These are phyloP conservation scores for Agapanthus africanus DNA, from an alignment of 106 monocot genomes.

Conservation along the genomic window DNA sequence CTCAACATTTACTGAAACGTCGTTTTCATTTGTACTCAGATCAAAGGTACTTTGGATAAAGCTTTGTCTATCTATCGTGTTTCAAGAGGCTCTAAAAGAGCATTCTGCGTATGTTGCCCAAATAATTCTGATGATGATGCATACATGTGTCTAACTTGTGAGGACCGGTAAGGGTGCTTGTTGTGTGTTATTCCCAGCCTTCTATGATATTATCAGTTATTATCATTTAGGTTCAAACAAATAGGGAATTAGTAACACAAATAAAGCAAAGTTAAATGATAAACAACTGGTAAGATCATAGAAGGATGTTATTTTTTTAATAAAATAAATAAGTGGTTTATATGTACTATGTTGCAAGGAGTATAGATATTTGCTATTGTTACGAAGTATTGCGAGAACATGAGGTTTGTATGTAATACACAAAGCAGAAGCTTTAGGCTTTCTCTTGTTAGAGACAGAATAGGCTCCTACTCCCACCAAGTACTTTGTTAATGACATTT, in stretches of 20 bases:
- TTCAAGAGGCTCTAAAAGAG: constrained; percentile 23
- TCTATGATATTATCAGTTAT: not conserved
- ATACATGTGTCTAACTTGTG: constrained; percentile 56
- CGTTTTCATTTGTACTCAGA: constrained; percentile 33
- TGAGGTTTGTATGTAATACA: not conserved
- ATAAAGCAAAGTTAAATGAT: too few species aligned
- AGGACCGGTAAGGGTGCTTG: constrained; percentile 47
- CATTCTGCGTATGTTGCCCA: constrained; percentile 48
- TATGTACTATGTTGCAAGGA: not conserved
- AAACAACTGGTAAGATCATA: too few species aligned
- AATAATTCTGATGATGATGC: constrained; percentile 34
- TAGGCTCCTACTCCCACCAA: not conserved
- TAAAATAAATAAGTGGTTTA: not conserved
- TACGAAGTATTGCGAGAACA: not conserved
- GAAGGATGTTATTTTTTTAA: too few species aligned
- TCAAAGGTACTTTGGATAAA: constrained; percentile 43
- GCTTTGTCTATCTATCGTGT: constrained; percentile 42
- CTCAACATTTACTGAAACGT: constrained; percentile 9
- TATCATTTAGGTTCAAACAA: not conserved
- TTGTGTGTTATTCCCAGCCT: not conserved
- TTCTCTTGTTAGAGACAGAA: not conserved
- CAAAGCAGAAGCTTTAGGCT: not conserved
- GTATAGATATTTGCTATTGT: not conserved
- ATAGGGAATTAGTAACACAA: not conserved
- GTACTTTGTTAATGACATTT: too few species aligned